These are phyloP conservation scores for Coprinopsis sp. DNA, from an alignment of 768 basidiomycete genomes.

Conservation along the genomic window DNA sequence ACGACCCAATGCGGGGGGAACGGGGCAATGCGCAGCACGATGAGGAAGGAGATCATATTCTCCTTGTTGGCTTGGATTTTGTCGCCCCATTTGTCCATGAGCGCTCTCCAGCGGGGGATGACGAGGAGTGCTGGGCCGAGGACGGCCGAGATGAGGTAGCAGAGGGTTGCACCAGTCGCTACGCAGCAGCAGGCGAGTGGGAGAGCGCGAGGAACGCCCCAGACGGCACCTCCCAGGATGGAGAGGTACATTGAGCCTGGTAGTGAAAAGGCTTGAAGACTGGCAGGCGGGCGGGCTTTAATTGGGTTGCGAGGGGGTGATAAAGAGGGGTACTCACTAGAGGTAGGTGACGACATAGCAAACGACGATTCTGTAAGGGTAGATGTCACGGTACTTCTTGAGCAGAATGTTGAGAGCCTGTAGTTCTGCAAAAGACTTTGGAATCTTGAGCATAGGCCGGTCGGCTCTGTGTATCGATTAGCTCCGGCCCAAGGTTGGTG, in stretches of 20 bases:
- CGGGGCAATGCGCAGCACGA: slow-evolving; percentile 92
- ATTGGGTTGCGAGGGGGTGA: slow-evolving; percentile 1
- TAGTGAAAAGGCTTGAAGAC: slow-evolving; percentile 93
- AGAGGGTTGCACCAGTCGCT: slow-evolving; percentile 84
- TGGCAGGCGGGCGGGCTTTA: slow-evolving; percentile 24
- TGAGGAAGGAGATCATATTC: slow-evolving; percentile 87
- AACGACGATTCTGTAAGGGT: slow-evolving; percentile 78
- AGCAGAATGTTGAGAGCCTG: slow-evolving; percentile 80
- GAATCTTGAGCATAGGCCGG: slow-evolving; percentile 70
- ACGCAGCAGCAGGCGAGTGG: slow-evolving; percentile 91
- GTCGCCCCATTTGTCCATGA: slow-evolving; percentile 75
- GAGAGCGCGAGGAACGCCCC: slow-evolving; percentile 83
- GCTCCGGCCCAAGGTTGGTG: slow-evolving; percentile 1
- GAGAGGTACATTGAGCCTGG: slow-evolving; percentile 98
- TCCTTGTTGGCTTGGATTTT: slow-evolving; percentile 76
- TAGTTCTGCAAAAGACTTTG: slow-evolving; percentile 83
- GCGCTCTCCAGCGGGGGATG: slow-evolving; percentile 78
- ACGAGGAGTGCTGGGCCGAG: slow-evolving; percentile 90
- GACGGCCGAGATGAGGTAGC: slow-evolving; percentile 88
- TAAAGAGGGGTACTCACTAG: slow-evolving; percentile 57
- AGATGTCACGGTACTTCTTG: slow-evolving; percentile 89
- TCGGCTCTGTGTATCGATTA: slow-evolving; percentile 55
- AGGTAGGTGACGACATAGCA: slow-evolving; percentile 89
- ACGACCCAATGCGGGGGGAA: slow-evolving; percentile 97
- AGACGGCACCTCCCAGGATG: slow-evolving; percentile 93